Evolutionary conservation across 1,139 yeast species (phyloP), one percentile per base, ranked within the genome.

Genomic region (Hyphopichia burtonii): DNA sequence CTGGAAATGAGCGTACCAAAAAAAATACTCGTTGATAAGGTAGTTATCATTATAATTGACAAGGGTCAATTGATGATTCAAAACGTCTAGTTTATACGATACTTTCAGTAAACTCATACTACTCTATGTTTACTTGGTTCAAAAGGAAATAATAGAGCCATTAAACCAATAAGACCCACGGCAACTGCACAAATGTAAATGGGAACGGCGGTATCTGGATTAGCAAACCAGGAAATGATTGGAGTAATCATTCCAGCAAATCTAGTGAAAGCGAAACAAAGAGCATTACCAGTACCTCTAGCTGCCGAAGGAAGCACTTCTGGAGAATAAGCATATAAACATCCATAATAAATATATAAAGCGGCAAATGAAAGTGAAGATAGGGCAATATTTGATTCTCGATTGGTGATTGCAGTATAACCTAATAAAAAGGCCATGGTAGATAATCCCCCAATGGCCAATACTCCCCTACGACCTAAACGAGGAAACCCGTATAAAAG

Each of bases 241-340:
- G 72, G 71, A 16, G 59, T 57, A 37, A 66, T 52, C 11, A 57
- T 51, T 15, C 66, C 63, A 22, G 63, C 62, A 37, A 61, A 48
- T 48, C 71, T 54, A 2, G 63, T 63, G 16, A 54, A 51, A 40
- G 59, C 58, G 33, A 66, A 52, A 42, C 66, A 61, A 43, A 65
- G 50, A 36, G 65, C 65, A 49, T 59, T 58, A 8, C 71, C 71
- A 0, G 71, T 66, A 16, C 63, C 66, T 48, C 72, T 54, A 3
- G 65, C 67, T n/a, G 57, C 49, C 3, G 68, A 52, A 2, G 71
- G 71, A 55, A 66, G 54, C 19, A 63, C 65, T 45, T 65, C 71
- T 0, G 70, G 71, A 6, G 69, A 53, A 44, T 61, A 65, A 12
- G 67, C 69, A 42, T 59, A 66, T 28, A 66, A 52, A 34, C 63